Conservation (phyloP, 1,284 basidiomycete species). For the Tylopilus orsonianus region DNA sequence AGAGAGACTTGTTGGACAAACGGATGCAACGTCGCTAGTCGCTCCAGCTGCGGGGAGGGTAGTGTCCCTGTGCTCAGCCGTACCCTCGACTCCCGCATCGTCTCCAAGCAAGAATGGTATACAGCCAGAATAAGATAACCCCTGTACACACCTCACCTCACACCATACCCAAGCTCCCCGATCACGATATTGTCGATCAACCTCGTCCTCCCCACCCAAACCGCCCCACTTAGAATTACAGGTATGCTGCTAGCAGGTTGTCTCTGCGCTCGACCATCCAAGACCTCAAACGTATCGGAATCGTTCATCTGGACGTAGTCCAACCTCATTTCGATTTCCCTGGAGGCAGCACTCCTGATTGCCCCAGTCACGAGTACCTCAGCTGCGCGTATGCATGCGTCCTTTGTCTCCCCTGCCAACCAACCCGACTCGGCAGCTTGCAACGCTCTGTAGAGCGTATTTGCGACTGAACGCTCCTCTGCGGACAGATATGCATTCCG, state of each 20-base stretch:
- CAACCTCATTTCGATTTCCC: conserved; percentile 59
- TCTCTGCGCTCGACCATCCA: conserved; percentile 39
- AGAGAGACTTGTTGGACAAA: conserved; percentile 19
- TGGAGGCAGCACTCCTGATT: conserved; percentile 32
- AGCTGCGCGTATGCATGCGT: conserved; percentile 51
- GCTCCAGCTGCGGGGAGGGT: conserved; percentile 33
- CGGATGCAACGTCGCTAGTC: conserved; percentile 43
- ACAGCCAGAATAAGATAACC: conserved; percentile 19
- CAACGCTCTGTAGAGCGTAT: conserved; percentile 73
- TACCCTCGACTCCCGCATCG: conserved; percentile 20
- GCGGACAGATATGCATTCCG: conserved; percentile 83
- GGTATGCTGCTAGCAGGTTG: conserved; percentile 33
- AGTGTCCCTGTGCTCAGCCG: conserved; percentile 32
- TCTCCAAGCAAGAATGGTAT: background rate
- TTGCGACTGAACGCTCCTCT: conserved; percentile 67
- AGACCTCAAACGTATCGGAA: conserved; percentile 68
- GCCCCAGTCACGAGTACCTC: conserved; percentile 39
- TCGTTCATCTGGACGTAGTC: conserved; percentile 94
- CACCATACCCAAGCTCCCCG: conserved; percentile 9
- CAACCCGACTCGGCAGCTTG: conserved; percentile 55
- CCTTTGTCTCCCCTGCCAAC: conserved; percentile 51
- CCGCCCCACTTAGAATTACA: conserved; percentile 84
- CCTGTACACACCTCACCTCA: conserved; percentile 1
- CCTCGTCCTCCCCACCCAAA: conserved; percentile 86
- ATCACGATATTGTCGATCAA: conserved; percentile 85